Conservation (phyloP, 2,329 filamentous ascomycete species). For the Arachnomyces sp. region DNA sequence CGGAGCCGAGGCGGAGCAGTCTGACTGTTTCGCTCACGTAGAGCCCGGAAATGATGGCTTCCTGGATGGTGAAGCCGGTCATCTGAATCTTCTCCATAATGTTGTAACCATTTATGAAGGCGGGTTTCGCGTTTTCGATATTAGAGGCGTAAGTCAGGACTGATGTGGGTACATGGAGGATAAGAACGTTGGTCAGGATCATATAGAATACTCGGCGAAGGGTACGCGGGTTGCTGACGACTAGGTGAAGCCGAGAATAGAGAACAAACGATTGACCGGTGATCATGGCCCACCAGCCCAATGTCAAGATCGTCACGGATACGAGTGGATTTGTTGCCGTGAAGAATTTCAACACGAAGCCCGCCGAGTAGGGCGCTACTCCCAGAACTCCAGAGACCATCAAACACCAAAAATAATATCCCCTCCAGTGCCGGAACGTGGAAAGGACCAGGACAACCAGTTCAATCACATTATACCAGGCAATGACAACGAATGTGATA, state of each 20-base stretch:
- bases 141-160: conserved; percentile 46
- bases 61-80: conserved; percentile 40
- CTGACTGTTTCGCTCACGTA: conserved; percentile 50
- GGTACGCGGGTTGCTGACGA: conserved; percentile 44
- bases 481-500: conserved; percentile 31
- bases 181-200: conserved; percentile 49
- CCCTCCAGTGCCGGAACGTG: conserved; percentile 32
- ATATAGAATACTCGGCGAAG: conserved; percentile 48
- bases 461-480: conserved; percentile 43
- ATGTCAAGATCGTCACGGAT: conserved; percentile 36
- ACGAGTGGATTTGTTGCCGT: conserved; percentile 22
- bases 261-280: conserved; percentile 56
- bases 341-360: conserved; percentile 38
- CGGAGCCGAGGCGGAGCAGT: conserved; percentile 31
- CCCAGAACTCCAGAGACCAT: conserved; percentile 28
- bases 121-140: conserved; percentile 13
- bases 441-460: conserved; percentile 32
- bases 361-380: conserved; percentile 32
- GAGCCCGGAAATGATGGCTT: conserved; percentile 39
- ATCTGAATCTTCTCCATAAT: conserved; percentile 42
- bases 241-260: conserved; percentile 55
- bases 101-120: conserved; percentile 35
- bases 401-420: conserved; percentile 39
- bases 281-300: conserved; percentile 56
- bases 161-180: conserved; percentile 48